Percentiles rank a stretch among this genome's conserved stretches.
Conservation (phyloP, 228 moss, liverwort and hornwort species). For the Sphagnum fallax region DNA sequence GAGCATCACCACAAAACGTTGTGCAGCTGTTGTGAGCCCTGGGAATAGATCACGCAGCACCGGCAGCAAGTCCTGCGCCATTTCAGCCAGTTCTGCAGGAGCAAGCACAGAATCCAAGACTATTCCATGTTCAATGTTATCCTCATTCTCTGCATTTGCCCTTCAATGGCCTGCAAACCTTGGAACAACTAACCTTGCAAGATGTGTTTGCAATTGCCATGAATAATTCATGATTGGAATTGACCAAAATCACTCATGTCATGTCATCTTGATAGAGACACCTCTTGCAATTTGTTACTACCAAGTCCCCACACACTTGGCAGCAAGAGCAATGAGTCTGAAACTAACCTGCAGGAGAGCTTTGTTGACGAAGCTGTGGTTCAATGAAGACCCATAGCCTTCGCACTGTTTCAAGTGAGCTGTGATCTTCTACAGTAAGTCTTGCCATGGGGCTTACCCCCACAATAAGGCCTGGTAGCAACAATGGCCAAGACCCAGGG, state of each 20-base stretch:
- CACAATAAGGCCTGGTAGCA: constrained; percentile 42
- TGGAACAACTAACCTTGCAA: too few relatives aligned
- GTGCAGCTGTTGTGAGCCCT: constrained; percentile 66
- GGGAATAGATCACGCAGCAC: constrained; percentile 60
- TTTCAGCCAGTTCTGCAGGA: constrained; percentile 60
- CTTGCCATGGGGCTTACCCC: constrained; percentile 63
- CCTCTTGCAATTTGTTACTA: too few relatives aligned
- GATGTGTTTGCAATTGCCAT: too few relatives aligned
- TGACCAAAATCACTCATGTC: too few relatives aligned
- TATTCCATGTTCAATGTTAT: too few relatives aligned
- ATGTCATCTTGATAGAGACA: too few relatives aligned
- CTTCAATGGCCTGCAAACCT: too few relatives aligned
- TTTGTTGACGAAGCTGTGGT: constrained; percentile 47
- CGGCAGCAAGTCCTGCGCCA: constrained; percentile 42
- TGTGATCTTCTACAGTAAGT: constrained; percentile 75
- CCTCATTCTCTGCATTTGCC: too few relatives aligned
- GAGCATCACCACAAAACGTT: constrained; percentile 68
- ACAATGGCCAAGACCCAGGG: constrained; percentile 88
- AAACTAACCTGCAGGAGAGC: constrained; percentile 44
- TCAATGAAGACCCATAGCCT: constrained; percentile 79
- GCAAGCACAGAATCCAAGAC: not conserved
- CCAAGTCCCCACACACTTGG: too few relatives aligned
- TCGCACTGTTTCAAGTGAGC: constrained; percentile 67
- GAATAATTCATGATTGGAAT: too few relatives aligned
- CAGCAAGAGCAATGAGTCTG: too few relatives aligned